Conservation (phyloP, 768 basidiomycete genomes). For the Hygrophorus russula region DNA sequence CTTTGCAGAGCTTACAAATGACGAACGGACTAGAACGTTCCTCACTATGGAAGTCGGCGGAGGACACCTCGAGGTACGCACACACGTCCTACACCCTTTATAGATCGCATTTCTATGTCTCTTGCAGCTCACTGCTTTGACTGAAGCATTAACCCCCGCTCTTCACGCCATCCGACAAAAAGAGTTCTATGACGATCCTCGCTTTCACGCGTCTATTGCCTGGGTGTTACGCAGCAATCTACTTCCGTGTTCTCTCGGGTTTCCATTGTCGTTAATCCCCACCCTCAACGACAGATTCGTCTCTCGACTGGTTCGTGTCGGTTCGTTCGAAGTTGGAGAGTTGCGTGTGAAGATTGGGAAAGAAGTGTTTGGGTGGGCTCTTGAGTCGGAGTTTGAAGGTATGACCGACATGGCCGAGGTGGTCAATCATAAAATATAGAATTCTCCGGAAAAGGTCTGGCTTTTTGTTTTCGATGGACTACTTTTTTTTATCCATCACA, state of each 20-base stretch:
- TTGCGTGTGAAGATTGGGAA: slow-evolving; percentile 66
- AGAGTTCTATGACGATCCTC: slow-evolving; percentile 68
- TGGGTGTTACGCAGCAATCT: slow-evolving; percentile 61
- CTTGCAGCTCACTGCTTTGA: slow-evolving; percentile 47
- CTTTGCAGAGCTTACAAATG: slow-evolving; percentile 64
- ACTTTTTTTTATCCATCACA: slow-evolving; percentile 12
- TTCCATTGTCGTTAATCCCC: slow-evolving; percentile 38
- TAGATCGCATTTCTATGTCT: slow-evolving; percentile 1
- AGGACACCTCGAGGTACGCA: slow-evolving; percentile 61
- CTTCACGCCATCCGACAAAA: slow-evolving; percentile 58
- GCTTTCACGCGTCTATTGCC: slow-evolving; percentile 83
- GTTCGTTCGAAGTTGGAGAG: slow-evolving; percentile 39
- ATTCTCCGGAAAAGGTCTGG: no score
- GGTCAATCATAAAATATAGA: no score
- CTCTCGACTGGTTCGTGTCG: slow-evolving; percentile 30
- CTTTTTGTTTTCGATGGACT: slow-evolving; percentile 4
- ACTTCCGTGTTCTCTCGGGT: slow-evolving; percentile 24
- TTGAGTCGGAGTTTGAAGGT: not conserved
- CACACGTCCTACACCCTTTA: slow-evolving; percentile 1
- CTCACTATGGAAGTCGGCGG: slow-evolving; percentile 75
- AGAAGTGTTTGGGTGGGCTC: slow-evolving; percentile 38
- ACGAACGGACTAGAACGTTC: slow-evolving; percentile 74
- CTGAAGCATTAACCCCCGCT: slow-evolving; percentile 44
- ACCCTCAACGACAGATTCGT: slow-evolving; percentile 39
- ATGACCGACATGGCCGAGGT: no score